These are phyloP conservation scores for Boletales sp. DNA, from an alignment of 768 basidiomycete species.

Conservation along the genomic window DNA sequence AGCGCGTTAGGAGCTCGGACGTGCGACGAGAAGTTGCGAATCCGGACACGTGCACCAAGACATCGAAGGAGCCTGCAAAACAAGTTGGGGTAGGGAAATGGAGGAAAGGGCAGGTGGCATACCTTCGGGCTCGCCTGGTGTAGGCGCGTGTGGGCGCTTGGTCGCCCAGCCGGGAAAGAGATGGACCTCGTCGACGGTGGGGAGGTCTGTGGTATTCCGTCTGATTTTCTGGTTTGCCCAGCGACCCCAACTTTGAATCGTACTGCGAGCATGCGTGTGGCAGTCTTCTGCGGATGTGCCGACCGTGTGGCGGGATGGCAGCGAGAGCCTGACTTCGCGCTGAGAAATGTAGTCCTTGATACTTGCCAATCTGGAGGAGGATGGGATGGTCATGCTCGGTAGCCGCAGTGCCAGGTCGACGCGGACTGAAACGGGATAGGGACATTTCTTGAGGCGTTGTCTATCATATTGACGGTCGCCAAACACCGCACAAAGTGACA, in stretches of 20 bases:
- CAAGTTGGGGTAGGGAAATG: neutral
- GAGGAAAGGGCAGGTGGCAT: neutral
- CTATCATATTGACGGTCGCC: too few relatives aligned
- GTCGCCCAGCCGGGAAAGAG: conserved; percentile 85
- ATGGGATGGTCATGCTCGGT: conserved; percentile 25
- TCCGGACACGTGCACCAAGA: conserved; percentile 75
- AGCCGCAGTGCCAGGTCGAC: neutral
- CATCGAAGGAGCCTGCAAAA: conserved; percentile 53
- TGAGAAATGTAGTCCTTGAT: conserved; percentile 51
- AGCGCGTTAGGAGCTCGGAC: conserved; percentile 60
- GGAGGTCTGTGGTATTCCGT: conserved; percentile 20
- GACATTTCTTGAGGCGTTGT: conserved; percentile 4
- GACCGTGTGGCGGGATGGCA: conserved; percentile 4
- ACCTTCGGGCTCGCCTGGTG: conserved; percentile 27
- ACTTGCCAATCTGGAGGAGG: conserved; percentile 31
- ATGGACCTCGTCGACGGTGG: conserved; percentile 44
- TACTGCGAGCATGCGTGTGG: conserved; percentile 19
- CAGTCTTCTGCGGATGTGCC: conserved; percentile 10
- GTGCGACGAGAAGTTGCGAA: conserved; percentile 62
- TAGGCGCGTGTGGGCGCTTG: conserved; percentile 38
- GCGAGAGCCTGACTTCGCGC: conserved; percentile 36
- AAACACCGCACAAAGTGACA: too few relatives aligned
- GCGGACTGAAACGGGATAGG: conserved; percentile 6
- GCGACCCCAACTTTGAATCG: conserved; percentile 48
- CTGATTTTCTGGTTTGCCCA: conserved; percentile 63